phyloP scores from a whole-genome alignment of 75 land plant species.

The Pinus tabuliformis region DNA sequence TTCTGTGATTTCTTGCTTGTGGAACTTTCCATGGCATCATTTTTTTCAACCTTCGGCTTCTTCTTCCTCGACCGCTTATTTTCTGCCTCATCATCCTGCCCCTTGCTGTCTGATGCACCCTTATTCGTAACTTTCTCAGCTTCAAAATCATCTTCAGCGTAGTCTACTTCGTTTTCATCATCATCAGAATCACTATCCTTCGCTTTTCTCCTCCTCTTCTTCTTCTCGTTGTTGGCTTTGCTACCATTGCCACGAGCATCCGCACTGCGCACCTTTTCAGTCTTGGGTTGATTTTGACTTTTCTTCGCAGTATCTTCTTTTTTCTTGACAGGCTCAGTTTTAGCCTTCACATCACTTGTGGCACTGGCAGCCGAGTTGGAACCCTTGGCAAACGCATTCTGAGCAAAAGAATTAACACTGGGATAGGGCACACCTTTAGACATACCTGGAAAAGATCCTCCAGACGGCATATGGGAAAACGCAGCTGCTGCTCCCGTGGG shows the following conservation, averaged over 20 bases:
- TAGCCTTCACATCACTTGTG: not conserved
- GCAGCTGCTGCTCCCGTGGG: no score
- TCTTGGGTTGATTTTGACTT: not conserved
- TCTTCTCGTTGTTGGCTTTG: not conserved
- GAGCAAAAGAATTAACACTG: not conserved
- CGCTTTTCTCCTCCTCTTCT: not conserved
- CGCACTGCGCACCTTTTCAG: not conserved
- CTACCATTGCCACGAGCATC: no score
- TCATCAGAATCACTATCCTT: constrained; percentile 1
- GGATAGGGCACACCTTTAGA: constrained; percentile 2
- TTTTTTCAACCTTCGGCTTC: not conserved
- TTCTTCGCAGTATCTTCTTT: constrained; percentile 2
- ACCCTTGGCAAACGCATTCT: not conserved
- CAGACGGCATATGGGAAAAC: no score
- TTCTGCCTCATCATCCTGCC: not conserved
- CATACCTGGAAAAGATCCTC: not conserved
- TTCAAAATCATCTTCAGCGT: not conserved
- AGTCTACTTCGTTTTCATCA: not conserved
- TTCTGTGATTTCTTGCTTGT: not conserved
- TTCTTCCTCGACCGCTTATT: not conserved
- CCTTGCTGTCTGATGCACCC: not conserved
- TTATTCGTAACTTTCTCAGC: not conserved
- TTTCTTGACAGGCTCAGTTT: not conserved
- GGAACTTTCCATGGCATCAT: not conserved
- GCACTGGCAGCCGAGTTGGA: not conserved